Evolutionary conservation across 805 yeast species (phyloP).

Genomic region (Cephaloascus albidus): DNA sequence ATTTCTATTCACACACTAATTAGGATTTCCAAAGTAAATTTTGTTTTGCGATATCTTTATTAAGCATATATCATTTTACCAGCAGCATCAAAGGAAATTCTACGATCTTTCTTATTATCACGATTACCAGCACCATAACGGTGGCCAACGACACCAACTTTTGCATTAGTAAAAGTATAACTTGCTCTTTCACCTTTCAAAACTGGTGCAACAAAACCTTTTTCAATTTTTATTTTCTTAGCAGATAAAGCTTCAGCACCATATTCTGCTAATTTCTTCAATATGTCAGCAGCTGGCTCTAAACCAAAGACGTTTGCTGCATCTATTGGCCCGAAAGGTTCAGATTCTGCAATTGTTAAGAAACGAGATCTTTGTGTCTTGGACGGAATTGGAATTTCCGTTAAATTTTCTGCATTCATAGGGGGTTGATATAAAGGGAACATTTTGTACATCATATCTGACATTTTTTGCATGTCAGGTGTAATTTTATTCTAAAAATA

Average conservation of each 20-base stretch:
- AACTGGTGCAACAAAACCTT: constrained; percentile 43
- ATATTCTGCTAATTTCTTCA: constrained; percentile 56
- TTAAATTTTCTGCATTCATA: constrained; percentile 56
- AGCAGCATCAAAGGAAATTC: constrained; percentile 55
- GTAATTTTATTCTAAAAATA: constrained; percentile 33
- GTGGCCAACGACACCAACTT: constrained; percentile 79
- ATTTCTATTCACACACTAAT: not conserved
- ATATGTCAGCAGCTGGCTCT: constrained; percentile 80
- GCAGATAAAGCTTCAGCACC: constrained; percentile 38
- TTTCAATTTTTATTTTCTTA: constrained; percentile 12
- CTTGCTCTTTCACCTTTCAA: constrained; percentile 60
- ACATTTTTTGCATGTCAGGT: constrained; percentile 49
- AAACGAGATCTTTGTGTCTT: constrained; percentile 77
- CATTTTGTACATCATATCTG: constrained; percentile 61
- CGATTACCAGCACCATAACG: constrained; percentile 88
- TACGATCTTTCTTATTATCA: constrained; percentile 81
- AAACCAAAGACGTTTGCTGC: constrained; percentile 80
- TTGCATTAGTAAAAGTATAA: constrained; percentile 69
- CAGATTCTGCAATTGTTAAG: constrained; percentile 84
- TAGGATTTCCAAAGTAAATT: not conserved
- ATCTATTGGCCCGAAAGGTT: constrained; percentile 92
- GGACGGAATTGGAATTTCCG: constrained; percentile 90
- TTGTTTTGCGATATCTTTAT: too few species aligned
- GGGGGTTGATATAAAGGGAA: constrained; percentile 58
- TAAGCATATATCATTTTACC: constrained; percentile 45